Percentiles rank a stretch among this genome's conserved stretches.
Evolutionary conservation across 305 asterid species (phyloP).

Genomic region (Fraxinus sp.): DNA sequence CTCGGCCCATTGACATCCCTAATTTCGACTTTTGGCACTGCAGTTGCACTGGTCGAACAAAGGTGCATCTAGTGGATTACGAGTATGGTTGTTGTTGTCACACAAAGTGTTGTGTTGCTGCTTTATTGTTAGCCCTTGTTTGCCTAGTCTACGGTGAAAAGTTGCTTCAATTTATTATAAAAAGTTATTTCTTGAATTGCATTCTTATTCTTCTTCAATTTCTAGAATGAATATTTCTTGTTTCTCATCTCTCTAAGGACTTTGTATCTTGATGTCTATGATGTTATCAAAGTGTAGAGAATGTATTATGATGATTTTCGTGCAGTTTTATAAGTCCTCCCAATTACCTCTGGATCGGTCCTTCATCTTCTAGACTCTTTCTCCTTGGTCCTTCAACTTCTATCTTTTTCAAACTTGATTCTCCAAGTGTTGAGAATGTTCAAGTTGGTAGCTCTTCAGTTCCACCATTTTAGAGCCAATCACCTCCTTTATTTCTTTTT

Average conservation of each 20-base stretch:
- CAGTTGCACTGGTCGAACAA: too few species aligned
- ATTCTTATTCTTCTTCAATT: neutral
- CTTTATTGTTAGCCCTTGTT: neutral
- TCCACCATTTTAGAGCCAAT: neutral
- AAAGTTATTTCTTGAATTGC: neutral
- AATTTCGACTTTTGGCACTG: too few species aligned
- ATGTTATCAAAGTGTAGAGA: neutral
- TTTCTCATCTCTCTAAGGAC: neutral
- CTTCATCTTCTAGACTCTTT: neutral
- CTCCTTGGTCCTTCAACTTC: too few species aligned
- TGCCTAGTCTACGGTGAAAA: neutral
- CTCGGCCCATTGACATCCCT: too few species aligned
- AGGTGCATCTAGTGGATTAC: too few species aligned
- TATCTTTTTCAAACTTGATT: neutral
- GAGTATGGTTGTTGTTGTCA: too few species aligned
- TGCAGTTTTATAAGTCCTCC: neutral
- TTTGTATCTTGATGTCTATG: neutral
- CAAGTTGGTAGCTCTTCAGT: neutral
- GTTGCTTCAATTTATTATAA: too few species aligned
- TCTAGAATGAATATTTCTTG: neutral
- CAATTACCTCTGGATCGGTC: neutral
- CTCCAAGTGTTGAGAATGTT: neutral
- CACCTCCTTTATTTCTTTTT: neutral
- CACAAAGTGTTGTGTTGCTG: neutral
- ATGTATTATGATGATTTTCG: neutral